These are phyloP conservation scores for Colletotrichum chrysophilum DNA, from an alignment of 2,329 filamentous ascomycete genomes.

Conservation along the genomic window DNA sequence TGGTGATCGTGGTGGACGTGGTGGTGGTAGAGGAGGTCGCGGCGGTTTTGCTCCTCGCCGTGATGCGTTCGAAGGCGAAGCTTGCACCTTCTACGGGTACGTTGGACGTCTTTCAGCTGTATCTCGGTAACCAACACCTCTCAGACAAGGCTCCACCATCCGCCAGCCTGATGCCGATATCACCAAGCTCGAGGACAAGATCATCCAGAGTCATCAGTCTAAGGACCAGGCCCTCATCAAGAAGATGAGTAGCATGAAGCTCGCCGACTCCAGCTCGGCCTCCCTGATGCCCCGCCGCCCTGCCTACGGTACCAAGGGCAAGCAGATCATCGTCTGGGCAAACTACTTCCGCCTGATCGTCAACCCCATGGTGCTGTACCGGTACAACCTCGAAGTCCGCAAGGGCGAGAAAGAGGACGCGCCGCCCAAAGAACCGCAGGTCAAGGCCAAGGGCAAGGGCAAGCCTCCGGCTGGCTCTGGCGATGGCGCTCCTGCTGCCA, in stretches of 20 bases:
- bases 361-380: slow-evolving; percentile 41
- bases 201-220: slow-evolving; percentile 35
- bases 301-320: slow-evolving; percentile 51
- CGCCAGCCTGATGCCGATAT: slow-evolving; percentile 31
- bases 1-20: slow-evolving; percentile 12
- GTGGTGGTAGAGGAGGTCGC: slow-evolving; percentile 18
- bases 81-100: slow-evolving; percentile 8
- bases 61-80: slow-evolving; percentile 23
- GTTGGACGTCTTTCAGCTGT: slow-evolving; percentile 2
- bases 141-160: slow-evolving; percentile 1
- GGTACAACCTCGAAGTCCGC: slow-evolving; percentile 49
- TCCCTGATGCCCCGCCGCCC: slow-evolving; percentile 48
- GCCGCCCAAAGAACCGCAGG: slow-evolving; percentile 3
- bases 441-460: slow-evolving; percentile 22
- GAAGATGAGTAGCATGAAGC: slow-evolving; percentile 40
- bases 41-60: slow-evolving; percentile 14
- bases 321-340: slow-evolving; percentile 51
- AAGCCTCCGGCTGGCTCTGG: slow-evolving; percentile 10
- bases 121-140: neutral
- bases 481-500: slow-evolving; percentile 27
- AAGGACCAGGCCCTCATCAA: slow-evolving; percentile 33
- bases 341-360: slow-evolving; percentile 58
- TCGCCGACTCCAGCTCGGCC: slow-evolving; percentile 24
- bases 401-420: slow-evolving; percentile 18
- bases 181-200: slow-evolving; percentile 43